A percentile compares a stretch with the other conserved stretches of the same genome.
These are phyloP conservation scores for Clonostachys rhizophaga DNA, from an alignment of 2,329 filamentous ascomycete genomes.

Conservation along the genomic window DNA sequence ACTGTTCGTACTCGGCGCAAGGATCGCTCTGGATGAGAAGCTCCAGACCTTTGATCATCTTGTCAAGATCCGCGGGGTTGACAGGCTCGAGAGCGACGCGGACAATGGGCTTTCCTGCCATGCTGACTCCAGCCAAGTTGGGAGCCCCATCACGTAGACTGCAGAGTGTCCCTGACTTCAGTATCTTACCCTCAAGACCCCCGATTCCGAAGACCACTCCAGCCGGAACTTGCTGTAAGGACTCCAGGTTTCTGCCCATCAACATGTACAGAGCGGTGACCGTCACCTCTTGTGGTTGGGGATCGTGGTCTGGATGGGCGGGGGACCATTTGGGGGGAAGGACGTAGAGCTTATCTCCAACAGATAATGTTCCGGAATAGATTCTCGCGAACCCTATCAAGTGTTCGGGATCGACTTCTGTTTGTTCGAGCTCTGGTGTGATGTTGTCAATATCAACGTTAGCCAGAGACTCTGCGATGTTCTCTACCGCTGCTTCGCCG, in stretches of 20 bases:
- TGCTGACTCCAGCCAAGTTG: constrained; percentile 81
- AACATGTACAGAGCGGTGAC: constrained; percentile 89
- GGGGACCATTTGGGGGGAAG: constrained; percentile 91
- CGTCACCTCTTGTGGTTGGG: constrained; percentile 75
- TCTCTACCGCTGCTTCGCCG: constrained; percentile 45
- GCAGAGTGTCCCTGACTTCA: constrained; percentile 93
- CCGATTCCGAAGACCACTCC: constrained; percentile 95
- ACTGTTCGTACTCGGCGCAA: constrained; percentile 91
- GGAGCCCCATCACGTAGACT: constrained; percentile 81
- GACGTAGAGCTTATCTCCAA: constrained; percentile 89
- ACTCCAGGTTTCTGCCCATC: constrained; percentile 88
- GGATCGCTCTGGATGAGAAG: constrained; percentile 92
- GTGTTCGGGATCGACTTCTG: constrained; percentile 72
- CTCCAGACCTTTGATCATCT: constrained; percentile 86
- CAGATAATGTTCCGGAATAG: constrained; percentile 83
- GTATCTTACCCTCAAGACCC: constrained; percentile 85
- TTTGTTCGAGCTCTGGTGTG: constrained; percentile 40
- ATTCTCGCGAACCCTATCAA: constrained; percentile 92
- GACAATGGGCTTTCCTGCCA: constrained; percentile 85
- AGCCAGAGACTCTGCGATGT: constrained; percentile 56
- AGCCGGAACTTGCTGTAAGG: constrained; percentile 78
- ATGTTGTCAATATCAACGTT: constrained; percentile 54
- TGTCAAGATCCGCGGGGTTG: constrained; percentile 85
- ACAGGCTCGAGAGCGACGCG: constrained; percentile 91
- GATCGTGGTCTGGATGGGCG: constrained; percentile 64